Percentiles rank a stretch among this genome's conserved stretches.
Conservation (phyloP, 805 yeast species). For the Candida fluviatilis region DNA sequence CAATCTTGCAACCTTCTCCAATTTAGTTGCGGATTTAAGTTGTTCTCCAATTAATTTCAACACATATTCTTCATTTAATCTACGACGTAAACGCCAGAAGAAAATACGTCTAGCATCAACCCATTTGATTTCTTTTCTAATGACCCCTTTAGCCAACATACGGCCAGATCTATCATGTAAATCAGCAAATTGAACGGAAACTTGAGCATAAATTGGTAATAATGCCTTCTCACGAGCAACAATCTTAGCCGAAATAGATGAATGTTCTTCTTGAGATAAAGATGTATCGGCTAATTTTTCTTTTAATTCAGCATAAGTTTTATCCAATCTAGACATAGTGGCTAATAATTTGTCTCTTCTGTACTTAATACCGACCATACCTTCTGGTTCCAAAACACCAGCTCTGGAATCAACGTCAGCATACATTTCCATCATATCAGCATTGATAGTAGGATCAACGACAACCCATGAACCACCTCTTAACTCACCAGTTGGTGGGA, state of each 20-base stretch:
- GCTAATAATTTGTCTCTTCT: constrained; percentile 85
- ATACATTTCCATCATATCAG: constrained; percentile 98
- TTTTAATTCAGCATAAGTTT: constrained; percentile 65
- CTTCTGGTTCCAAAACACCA: constrained; percentile 98
- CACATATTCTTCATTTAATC: constrained; percentile 88
- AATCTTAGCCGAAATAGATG: constrained; percentile 60
- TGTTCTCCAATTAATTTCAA: constrained; percentile 68
- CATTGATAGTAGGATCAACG: constrained; percentile 95
- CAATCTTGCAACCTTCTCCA: constrained; percentile 82
- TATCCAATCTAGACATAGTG: constrained; percentile 91
- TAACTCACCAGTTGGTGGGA: constrained; percentile 97
- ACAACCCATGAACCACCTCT: constrained; percentile 99
- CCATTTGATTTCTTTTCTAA: constrained; percentile 85
- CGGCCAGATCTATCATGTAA: constrained; percentile 97
- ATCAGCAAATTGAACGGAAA: constrained; percentile 95
- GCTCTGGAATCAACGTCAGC: constrained; percentile 95
- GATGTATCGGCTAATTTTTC: constrained; percentile 49
- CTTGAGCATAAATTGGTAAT: constrained; percentile 85
- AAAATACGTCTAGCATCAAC: constrained; percentile 85
- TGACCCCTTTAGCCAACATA: constrained; percentile 92
- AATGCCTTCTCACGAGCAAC: constrained; percentile 74
- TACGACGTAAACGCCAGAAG: constrained; percentile 98
- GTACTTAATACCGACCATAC: constrained; percentile 98
- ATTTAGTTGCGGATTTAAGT: constrained; percentile 52
- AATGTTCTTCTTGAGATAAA: constrained; percentile 60